Conservation (phyloP, 306 rosid species). For the Senna siamea region DNA sequence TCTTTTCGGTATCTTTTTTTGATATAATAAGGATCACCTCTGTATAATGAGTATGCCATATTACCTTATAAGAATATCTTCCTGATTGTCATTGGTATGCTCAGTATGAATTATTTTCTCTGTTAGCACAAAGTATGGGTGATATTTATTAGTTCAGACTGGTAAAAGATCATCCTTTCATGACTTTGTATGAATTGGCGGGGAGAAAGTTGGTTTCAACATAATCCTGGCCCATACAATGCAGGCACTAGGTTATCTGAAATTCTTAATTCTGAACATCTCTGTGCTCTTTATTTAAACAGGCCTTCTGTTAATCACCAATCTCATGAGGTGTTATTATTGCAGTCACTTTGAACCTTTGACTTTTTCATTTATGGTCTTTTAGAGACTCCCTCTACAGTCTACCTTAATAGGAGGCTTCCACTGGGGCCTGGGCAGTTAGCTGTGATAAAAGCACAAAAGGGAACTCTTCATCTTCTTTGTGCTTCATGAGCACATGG, state of each 20-base stretch:
- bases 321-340: neutral
- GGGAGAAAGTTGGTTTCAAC: neutral
- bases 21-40: constrained; percentile 1
- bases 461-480: constrained; percentile 9
- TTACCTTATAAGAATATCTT: neutral
- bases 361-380: neutral
- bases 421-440: too few relatives aligned
- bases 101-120: neutral
- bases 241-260: neutral
- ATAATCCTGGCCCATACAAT: neutral
- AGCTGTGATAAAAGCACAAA: neutral
- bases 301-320: neutral
- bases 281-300: neutral
- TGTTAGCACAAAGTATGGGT: neutral
- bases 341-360: neutral
- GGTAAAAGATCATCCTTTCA: neutral
- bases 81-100: neutral
- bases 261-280: constrained; percentile 15
- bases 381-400: neutral
- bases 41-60: constrained; percentile 2
- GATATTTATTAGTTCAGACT: neutral
- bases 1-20: neutral
- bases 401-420: constrained; percentile 1
- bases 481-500: neutral
- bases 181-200: neutral